These are phyloP conservation scores for Blastomyces gilchristii DNA, from an alignment of 2,329 filamentous ascomycete genomes.

Conservation along the genomic window DNA sequence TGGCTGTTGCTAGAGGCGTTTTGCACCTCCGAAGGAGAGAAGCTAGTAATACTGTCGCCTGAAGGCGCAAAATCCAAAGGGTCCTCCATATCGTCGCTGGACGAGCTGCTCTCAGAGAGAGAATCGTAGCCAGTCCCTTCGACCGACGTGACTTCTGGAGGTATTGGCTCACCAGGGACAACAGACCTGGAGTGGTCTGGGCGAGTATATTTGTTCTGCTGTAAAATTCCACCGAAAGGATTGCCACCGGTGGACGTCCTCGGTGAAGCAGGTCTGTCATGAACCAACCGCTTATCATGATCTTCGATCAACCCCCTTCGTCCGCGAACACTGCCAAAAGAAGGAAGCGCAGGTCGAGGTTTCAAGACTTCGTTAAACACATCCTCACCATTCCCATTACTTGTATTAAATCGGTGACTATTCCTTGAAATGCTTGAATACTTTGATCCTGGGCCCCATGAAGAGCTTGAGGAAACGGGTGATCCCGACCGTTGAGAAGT, in stretches of 20 bases:
- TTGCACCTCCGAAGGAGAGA: slow-evolving; percentile 6
- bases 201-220: background rate
- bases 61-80: background rate
- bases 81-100: slow-evolving; percentile 31
- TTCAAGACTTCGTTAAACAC: slow-evolving; percentile 48
- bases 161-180: slow-evolving; percentile 52
- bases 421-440: slow-evolving; percentile 6
- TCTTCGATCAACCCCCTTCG: slow-evolving; percentile 22
- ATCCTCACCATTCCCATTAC: slow-evolving; percentile 25
- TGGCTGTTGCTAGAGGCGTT: slow-evolving; percentile 9
- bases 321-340: slow-evolving; percentile 53
- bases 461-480: slow-evolving; percentile 26
- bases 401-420: background rate
- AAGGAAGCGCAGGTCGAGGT: slow-evolving; percentile 49
- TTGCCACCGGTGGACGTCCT: slow-evolving; percentile 29
- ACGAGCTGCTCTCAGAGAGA: slow-evolving; percentile 42
- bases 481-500: slow-evolving; percentile 37
- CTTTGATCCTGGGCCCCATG: slow-evolving; percentile 23
- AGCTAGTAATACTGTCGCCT: background rate
- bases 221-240: slow-evolving; percentile 25
- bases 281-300: background rate
- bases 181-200: background rate
- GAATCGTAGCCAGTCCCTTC: slow-evolving; percentile 56
- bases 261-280: slow-evolving; percentile 28
- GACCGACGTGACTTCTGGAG: slow-evolving; percentile 59